Base-by-base conservation (phyloP, 2,329 filamentous ascomycete genomes). In the Zymoseptoria ardabiliae region DNA sequence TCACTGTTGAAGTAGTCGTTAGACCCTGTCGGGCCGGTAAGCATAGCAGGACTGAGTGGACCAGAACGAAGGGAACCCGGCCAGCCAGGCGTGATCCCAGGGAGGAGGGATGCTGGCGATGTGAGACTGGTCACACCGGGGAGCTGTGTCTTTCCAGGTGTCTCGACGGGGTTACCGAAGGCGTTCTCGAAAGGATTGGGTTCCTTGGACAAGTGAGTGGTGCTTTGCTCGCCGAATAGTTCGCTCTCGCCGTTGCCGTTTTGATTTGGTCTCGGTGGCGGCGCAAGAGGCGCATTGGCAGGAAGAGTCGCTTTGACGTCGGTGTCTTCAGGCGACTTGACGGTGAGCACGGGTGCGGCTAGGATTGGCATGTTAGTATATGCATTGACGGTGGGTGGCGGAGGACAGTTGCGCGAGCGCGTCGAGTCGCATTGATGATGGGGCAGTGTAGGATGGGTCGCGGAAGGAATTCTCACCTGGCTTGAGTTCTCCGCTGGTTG, bases 111-210 rank as follows among this genome's bases (percentile, higher is more conserved):
- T 52, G 91, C 91, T 6, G 94, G 93, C 53, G 94, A 97, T 22
- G 94, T 95, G 69, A 99, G 82, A 63, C 91, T 84, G 53, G 91
- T 91, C 67, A 97, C 91, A 17, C 92, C 89, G 55, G 94, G 94
- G 63, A 99, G 80, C 70, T 96, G 87, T 48, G 82, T 81, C 70
- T 86, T 80, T 35, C 90, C 89, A 17, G 93, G 91, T 30, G 93
- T 96, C 73, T 96, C 90, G 67, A 85, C 77, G 53, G 80, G 83
- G 22, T 76, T 81, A 50, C 85, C 86, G 73, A 99, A 99, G 6
- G 93, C 97, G 76, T 94, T 90, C 74, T 97, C 94, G 71, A 99
- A 97, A 8, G 94, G 93, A 75, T 99, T 97, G 61, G 91, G 91
- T 79, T 97, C 94, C 73, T 89, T 83, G 68, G 84, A 87, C 72